phyloP scores from a whole-genome alignment of 2,329 filamentous ascomycete species.

The Neofusicoccum cordaticola region DNA sequence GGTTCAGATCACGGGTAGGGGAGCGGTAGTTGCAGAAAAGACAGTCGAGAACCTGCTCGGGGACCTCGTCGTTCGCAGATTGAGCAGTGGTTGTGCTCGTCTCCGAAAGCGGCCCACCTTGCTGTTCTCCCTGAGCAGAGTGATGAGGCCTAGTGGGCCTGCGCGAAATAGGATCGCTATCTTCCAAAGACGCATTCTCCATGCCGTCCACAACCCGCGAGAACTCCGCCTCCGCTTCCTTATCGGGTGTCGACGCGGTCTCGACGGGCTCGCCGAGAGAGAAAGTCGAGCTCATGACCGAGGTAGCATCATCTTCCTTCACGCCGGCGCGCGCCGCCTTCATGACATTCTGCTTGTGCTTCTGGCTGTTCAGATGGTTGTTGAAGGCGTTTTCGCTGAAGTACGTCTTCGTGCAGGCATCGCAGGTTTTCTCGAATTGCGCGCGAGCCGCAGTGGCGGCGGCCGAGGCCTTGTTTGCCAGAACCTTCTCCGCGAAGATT shows the following conservation, averaged over 20 bases:
- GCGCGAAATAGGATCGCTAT: conserved; percentile 45
- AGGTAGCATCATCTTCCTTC: conserved; percentile 68
- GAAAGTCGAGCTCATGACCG: conserved; percentile 86
- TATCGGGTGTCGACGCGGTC: conserved; percentile 56
- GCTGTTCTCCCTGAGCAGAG: conserved; percentile 35
- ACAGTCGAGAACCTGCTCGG: conserved; percentile 55
- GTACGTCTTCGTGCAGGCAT: conserved; percentile 84
- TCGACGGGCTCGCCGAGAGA: conserved; percentile 78
- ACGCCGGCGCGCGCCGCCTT: conserved; percentile 36
- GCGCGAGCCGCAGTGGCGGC: conserved; percentile 84
- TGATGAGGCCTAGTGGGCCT: conserved; percentile 38
- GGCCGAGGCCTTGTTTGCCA: conserved; percentile 82
- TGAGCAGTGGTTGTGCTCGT: conserved; percentile 38
- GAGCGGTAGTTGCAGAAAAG: conserved; percentile 92
- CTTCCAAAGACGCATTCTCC: conserved; percentile 59
- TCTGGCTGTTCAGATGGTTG: conserved; percentile 88
- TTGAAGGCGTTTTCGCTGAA: conserved; percentile 94
- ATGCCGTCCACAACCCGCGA: conserved; percentile 74
- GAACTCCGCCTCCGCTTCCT: conserved; percentile 71
- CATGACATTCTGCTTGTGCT: conserved; percentile 72
- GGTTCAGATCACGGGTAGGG: conserved; percentile 69
- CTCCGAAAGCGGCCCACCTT: conserved; percentile 34
- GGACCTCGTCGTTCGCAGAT: conserved; percentile 25
- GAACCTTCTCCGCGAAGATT: conserved; percentile 90
- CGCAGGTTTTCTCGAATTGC: conserved; percentile 79